A percentile compares a stretch with the other conserved stretches of the same genome.
These are phyloP conservation scores for Aspergillus sp. DNA, from an alignment of 2,329 filamentous ascomycete genomes.

Conservation along the genomic window DNA sequence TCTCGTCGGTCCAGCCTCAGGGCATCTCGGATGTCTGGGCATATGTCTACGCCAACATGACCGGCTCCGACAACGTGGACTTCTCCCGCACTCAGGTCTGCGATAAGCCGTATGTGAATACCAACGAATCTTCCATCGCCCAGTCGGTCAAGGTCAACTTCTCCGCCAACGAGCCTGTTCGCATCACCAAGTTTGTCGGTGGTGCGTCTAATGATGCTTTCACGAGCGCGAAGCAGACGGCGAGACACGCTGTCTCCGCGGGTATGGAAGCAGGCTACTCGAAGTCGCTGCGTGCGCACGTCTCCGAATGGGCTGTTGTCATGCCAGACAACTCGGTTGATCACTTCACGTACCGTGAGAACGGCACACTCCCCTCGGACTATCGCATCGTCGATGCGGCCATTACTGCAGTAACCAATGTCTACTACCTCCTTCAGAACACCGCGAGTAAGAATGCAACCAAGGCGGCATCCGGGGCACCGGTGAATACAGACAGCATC, in stretches of 20 bases:
- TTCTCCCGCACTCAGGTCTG: slow-evolving; percentile 37
- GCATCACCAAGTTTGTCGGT: slow-evolving; percentile 58
- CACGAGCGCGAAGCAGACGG: slow-evolving; percentile 44
- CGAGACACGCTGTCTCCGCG: slow-evolving; percentile 44
- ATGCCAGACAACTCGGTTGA: slow-evolving; percentile 56
- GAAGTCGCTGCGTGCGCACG: slow-evolving; percentile 47
- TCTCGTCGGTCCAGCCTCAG: slow-evolving; percentile 54
- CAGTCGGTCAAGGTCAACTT: slow-evolving; percentile 50
- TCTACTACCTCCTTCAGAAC: slow-evolving; percentile 41
- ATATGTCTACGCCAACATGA: slow-evolving; percentile 43
- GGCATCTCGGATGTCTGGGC: slow-evolving; percentile 56
- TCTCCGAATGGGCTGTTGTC: slow-evolving; percentile 52
- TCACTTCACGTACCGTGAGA: slow-evolving; percentile 48
- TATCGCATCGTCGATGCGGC: slow-evolving; percentile 46
- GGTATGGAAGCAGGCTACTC: slow-evolving; percentile 47
- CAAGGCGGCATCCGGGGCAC: slow-evolving; percentile 38
- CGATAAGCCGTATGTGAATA: slow-evolving; percentile 40
- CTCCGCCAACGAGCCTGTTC: slow-evolving; percentile 43
- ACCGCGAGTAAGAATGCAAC: slow-evolving; percentile 47
- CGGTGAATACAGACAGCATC: slow-evolving; percentile 54
- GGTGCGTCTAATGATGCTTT: slow-evolving; percentile 62
- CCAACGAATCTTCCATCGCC: slow-evolving; percentile 55
- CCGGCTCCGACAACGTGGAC: slow-evolving; percentile 31
- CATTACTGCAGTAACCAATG: slow-evolving; percentile 40
- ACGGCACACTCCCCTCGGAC: slow-evolving; percentile 50